These are phyloP conservation scores for Colletotrichum filicis DNA, from an alignment of 2,329 filamentous ascomycete species.

Conservation along the genomic window DNA sequence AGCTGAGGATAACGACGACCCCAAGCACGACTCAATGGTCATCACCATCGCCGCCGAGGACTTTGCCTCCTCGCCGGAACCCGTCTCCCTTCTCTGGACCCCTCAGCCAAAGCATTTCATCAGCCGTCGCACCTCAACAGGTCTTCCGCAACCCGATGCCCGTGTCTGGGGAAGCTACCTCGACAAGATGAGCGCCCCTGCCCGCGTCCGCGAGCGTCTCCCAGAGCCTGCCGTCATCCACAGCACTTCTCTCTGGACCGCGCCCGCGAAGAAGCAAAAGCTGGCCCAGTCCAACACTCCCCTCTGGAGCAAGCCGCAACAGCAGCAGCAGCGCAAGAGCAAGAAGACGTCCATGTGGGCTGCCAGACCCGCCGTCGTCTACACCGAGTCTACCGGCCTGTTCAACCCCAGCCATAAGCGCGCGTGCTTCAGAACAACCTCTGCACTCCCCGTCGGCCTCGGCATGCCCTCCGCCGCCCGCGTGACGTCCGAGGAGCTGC, in stretches of 20 bases:
- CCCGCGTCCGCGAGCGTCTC: conserved; percentile 43
- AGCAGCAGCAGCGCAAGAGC: background rate
- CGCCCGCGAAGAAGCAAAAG: background rate
- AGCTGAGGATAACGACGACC: conserved; percentile 39
- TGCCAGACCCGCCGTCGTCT: conserved; percentile 1
- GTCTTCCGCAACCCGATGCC: conserved; percentile 51
- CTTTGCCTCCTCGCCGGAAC: conserved; percentile 18
- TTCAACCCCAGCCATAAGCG: conserved; percentile 37
- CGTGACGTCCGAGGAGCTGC: conserved; percentile 41
- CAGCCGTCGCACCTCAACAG: conserved; percentile 31
- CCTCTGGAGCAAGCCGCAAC: conserved; percentile 32
- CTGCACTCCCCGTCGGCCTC: conserved; percentile 34
- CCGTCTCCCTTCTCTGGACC: conserved; percentile 31
- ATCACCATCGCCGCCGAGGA: conserved; percentile 45
- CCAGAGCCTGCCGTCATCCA: conserved; percentile 45
- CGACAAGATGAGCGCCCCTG: conserved; percentile 38
- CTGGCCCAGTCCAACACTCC: background rate
- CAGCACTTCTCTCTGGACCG: conserved; percentile 50
- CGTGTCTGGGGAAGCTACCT: conserved; percentile 50
- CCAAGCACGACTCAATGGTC: conserved; percentile 42
- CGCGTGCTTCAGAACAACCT: conserved; percentile 35
- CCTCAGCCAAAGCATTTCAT: conserved; percentile 18
- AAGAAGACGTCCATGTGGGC: conserved; percentile 34
- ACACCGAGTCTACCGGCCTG: conserved; percentile 35
- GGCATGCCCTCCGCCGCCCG: conserved; percentile 36